These are phyloP conservation scores for Lasiodiplodia hormozganensis DNA, from an alignment of 2,329 filamentous ascomycete species.

Conservation along the genomic window DNA sequence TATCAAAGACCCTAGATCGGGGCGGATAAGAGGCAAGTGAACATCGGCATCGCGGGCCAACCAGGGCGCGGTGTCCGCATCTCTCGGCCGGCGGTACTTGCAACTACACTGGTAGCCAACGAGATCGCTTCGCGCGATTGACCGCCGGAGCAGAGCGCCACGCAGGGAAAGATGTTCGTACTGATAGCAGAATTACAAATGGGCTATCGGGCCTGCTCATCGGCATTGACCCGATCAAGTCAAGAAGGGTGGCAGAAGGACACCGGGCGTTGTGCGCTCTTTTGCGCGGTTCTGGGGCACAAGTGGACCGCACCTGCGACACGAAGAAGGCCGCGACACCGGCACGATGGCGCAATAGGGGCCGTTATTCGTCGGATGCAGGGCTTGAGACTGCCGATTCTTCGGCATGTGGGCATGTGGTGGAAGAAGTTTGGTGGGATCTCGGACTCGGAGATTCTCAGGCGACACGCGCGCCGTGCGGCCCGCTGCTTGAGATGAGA, in stretches of 20 bases:
- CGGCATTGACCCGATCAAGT: conserved; percentile 12
- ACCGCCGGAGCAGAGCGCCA: conserved; percentile 10
- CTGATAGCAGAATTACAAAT: conserved; percentile 15
- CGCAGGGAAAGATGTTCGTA: conserved; percentile 15
- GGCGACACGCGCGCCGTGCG: background rate
- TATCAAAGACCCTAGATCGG: conserved; percentile 14
- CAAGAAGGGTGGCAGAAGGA: conserved; percentile 1
- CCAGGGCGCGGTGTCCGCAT: background rate
- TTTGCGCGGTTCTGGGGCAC: conserved; percentile 3
- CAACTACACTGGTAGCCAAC: conserved; percentile 6
- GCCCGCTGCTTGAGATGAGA: background rate
- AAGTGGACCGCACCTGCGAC: conserved; percentile 19
- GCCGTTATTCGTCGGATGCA: conserved; percentile 3
- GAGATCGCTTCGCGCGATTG: background rate
- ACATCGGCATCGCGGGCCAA: conserved; percentile 4
- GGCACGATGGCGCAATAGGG: conserved; percentile 4
- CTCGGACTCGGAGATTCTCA: conserved; percentile 26
- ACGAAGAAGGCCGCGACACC: background rate
- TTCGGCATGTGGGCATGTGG: conserved; percentile 16
- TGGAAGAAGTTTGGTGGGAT: conserved; percentile 20
- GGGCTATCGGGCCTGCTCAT: conserved; percentile 23
- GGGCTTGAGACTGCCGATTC: conserved; percentile 24
- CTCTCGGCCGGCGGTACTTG: conserved; percentile 3
- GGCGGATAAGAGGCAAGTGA: background rate
- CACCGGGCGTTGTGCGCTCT: background rate